Percentiles rank a stretch among this genome's conserved stretches.
Conservation (phyloP, 169 alveolate genomes). For the Miamiensis avidus region DNA sequence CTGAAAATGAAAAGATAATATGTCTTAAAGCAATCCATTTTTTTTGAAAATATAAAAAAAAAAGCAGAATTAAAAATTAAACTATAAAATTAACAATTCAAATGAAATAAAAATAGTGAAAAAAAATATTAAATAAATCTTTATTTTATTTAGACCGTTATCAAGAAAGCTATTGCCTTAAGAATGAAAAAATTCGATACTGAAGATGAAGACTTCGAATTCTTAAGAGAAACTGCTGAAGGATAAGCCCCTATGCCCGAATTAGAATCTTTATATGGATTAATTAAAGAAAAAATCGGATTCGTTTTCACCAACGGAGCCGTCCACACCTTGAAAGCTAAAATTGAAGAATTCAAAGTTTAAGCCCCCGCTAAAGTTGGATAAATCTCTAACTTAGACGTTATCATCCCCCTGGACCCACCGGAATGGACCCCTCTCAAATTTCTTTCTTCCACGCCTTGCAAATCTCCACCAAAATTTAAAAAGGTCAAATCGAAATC, state of each 20-base stretch:
- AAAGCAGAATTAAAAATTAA: no score
- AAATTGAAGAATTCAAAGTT: slow-evolving; percentile 89
- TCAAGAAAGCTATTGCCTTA: slow-evolving; percentile 91
- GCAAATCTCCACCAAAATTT: slow-evolving; percentile 98
- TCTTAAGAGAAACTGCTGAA: slow-evolving; percentile 53
- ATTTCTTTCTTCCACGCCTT: slow-evolving; percentile 99
- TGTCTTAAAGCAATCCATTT: no score
- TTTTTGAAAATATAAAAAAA: no score
- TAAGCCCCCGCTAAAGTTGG: slow-evolving; percentile 99
- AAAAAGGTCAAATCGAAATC: slow-evolving; percentile 98
- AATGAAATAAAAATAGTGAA: no score
- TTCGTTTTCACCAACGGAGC: slow-evolving; percentile 96
- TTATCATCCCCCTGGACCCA: slow-evolving; percentile 99
- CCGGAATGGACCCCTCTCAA: slow-evolving; percentile 99
- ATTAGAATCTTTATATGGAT: slow-evolving; percentile 86
- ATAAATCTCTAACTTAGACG: slow-evolving; percentile 96
- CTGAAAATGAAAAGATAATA: no score
- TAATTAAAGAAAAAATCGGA: slow-evolving; percentile 95
- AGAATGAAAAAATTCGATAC: slow-evolving; percentile 37
- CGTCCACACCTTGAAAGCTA: slow-evolving; percentile 91
- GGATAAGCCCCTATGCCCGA: slow-evolving; percentile 49
- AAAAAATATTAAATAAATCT: no score
- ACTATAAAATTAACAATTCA: no score
- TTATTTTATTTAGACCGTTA: slow-evolving; percentile 77
- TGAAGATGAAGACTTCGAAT: slow-evolving; percentile 61